Conservation (phyloP, 83 land plant genomes). For the Picea abies region DNA sequence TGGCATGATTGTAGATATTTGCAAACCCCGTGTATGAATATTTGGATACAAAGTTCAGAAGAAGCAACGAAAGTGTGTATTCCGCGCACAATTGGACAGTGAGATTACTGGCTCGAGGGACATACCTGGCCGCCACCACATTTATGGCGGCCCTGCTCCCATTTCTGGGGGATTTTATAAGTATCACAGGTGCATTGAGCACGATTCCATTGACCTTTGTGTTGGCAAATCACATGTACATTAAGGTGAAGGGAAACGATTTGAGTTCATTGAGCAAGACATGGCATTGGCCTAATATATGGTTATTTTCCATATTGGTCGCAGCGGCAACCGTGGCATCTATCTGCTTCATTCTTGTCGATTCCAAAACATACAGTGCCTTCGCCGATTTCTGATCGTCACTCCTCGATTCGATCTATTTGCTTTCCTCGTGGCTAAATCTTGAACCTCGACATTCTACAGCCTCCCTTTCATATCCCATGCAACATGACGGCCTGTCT, state of each 20-base stretch:
- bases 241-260: slow-evolving; percentile 47
- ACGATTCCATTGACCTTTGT: slow-evolving; percentile 76
- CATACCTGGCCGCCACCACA: slow-evolving; percentile 59
- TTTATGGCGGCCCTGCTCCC: slow-evolving; percentile 69
- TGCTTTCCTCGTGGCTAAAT: too few species aligned
- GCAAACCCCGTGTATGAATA: slow-evolving; percentile 85
- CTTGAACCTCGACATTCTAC: too few species aligned
- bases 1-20: slow-evolving; percentile 48
- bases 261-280: slow-evolving; percentile 35
- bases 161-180: slow-evolving; percentile 80
- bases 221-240: slow-evolving; percentile 79
- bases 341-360: slow-evolving; percentile 56
- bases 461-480: too few species aligned
- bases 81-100: slow-evolving; percentile 41
- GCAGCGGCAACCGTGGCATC: slow-evolving; percentile 55
- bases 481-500: too few species aligned
- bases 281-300: slow-evolving; percentile 79
- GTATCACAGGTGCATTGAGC: slow-evolving; percentile 75
- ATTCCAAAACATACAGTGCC: slow-evolving; percentile 53
- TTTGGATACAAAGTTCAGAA: slow-evolving; percentile 63
- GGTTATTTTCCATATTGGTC: slow-evolving; percentile 41
- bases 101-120: slow-evolving; percentile 59
- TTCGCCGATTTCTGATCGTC: slow-evolving; percentile 56
- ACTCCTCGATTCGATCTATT: too few species aligned
- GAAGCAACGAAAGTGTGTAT: slow-evolving; percentile 38